Base-by-base conservation (phyloP, 441 rosid species). In the Capsella rubella region DNA sequence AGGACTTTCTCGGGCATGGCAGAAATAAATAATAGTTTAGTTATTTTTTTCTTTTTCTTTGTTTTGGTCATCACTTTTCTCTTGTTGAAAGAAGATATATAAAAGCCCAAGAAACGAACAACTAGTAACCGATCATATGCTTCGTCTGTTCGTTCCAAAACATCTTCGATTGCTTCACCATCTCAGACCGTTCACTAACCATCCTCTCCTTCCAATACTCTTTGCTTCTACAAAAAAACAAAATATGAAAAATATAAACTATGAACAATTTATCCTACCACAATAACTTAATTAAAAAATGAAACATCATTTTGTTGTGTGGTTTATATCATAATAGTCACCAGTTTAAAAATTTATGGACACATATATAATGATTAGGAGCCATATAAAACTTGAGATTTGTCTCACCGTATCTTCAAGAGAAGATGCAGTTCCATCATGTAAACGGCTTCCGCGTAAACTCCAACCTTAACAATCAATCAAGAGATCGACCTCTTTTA, bases 381-480 rank as follows among this genome's bases (percentile, higher is more conserved):
- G 52, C 12, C 8, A 68, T 61, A 28, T 37, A 51, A 46, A 63
- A 46, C 16, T 42, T 46, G 8, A 52, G 39, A 71, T 50, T 59
- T 72, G 13, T 8, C 67, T 61, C 13, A 94, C 99, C 87, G 77
- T 72, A 63, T 82, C 80, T 92, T 94, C 64, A 87, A 56, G 21
- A 92, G 82, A 71, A 92, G 82, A 75, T 89, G 86, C 31, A 94
- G 79, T 81, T 87, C 97, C 15, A 85, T 61, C 99, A 94, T 87
- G 74, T 79, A 91, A 59, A 90, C 90, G 0, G 97, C 82, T 55
- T 87, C 86, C 18, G 66, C 80, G 45, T 89, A 94, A 40, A 89
- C 99, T 67, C 97, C 93, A 49, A 82, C 88, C 96, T 94, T 45
- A 25, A 75, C 16, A 47, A 7, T 31, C 28, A 49, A 21, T 21